phyloP scores from a whole-genome alignment of 1,139 yeast species.

The Kodamaea suecica region DNA sequence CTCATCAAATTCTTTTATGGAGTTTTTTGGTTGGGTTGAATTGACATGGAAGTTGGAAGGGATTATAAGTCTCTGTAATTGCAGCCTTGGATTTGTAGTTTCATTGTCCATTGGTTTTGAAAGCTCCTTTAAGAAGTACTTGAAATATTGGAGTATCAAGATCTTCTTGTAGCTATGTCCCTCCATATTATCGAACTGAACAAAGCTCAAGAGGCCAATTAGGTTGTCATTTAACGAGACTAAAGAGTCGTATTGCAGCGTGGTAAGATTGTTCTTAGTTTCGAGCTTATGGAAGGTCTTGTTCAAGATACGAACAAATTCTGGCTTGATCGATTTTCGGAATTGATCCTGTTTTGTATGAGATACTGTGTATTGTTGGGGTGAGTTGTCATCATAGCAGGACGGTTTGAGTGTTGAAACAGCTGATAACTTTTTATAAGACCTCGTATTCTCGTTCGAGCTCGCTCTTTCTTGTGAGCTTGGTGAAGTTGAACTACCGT shows the following conservation, averaged over 20 bases:
- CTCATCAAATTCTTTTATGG: constrained; percentile 33
- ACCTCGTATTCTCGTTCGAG: too few species aligned
- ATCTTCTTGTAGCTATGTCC: constrained; percentile 22
- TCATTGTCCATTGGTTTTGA: constrained; percentile 17
- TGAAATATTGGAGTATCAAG: constrained; percentile 38
- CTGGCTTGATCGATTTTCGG: constrained; percentile 25
- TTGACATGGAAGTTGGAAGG: constrained; percentile 31
- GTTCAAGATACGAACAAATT: constrained; percentile 32
- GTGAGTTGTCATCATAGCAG: too few species aligned
- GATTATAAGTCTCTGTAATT: constrained; percentile 31
- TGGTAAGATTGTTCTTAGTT: constrained; percentile 28
- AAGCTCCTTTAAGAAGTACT: constrained; percentile 41
- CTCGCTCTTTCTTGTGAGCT: too few species aligned
- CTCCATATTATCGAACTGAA: constrained; percentile 16
- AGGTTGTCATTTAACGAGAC: constrained; percentile 32
- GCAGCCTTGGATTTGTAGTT: constrained; percentile 13
- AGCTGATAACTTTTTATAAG: too few species aligned
- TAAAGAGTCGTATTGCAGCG: constrained; percentile 36
- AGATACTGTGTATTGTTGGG: constrained; percentile 8
- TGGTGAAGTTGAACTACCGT: too few species aligned
- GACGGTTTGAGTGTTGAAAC: too few species aligned
- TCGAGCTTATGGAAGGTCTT: constrained; percentile 38
- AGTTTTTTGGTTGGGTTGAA: constrained; percentile 1
- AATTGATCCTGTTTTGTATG: constrained; percentile 25
- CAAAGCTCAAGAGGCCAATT: constrained; percentile 25